phyloP scores from a whole-genome alignment of 148 eudicot species.

The Fagopyrum homotropicum region DNA sequence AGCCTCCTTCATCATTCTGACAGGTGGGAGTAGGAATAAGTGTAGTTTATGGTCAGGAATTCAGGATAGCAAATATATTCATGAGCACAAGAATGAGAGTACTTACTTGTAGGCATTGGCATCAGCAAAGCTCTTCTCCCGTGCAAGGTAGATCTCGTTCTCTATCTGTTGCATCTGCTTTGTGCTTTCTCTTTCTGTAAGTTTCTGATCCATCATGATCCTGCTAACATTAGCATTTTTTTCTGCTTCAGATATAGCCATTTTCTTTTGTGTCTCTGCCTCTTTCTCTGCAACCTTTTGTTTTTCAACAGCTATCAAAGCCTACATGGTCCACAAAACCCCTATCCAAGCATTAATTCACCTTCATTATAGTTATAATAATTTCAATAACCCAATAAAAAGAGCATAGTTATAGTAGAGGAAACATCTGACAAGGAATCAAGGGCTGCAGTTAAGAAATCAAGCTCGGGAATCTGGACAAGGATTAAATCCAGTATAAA shows the following conservation, averaged over 20 bases:
- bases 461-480: neutral
- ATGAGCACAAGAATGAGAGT: neutral
- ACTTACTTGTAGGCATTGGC: conserved; percentile 60
- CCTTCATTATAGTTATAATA: neutral
- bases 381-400: no score
- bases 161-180: conserved; percentile 80
- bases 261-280: conserved; percentile 88
- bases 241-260: conserved; percentile 93
- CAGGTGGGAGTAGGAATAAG: conserved; percentile 21
- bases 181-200: conserved; percentile 78
- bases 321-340: conserved; percentile 25
- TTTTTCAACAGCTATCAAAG: conserved; percentile 81
- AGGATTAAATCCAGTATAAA: no score
- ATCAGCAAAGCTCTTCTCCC: conserved; percentile 87
- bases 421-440: neutral
- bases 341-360: neutral
- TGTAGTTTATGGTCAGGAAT: neutral
- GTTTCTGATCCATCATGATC: conserved; percentile 91
- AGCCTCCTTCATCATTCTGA: conserved; percentile 66
- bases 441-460: neutral
- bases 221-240: conserved; percentile 77
- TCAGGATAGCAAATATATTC: neutral
- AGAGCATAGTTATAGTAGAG: neutral
- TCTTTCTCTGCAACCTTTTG: conserved; percentile 91
- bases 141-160: conserved; percentile 75